Evolutionary conservation across 495 filamentous ascomycete species (phyloP), one percentile per base, ranked within the genome.

Genomic region (Penicillium mononematosum): DNA sequence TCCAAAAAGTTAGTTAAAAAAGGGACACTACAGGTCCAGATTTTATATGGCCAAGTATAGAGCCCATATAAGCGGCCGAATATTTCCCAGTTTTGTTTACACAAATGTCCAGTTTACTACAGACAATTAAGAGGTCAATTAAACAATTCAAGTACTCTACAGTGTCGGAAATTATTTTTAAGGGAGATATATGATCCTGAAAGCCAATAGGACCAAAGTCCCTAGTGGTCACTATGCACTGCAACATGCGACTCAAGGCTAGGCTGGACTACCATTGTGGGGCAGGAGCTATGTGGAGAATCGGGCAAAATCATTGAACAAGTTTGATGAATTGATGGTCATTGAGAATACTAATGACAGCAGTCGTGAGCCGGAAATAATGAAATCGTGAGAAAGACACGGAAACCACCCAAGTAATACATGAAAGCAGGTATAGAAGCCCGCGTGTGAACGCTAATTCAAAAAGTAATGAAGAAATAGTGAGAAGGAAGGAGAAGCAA

Each of bases 401-500:
- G 52, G 17, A 24, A 27, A 45, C 42, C 42, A 45, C 19, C 36
- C 16, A 34, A 20, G 24, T n/a, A 29, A n/a, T 42, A 48, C 53
- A 47, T 48, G 45, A 24, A 11, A 22, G 44, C 43, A 29, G 45
- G 34, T 27, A 42, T 45, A 14, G 34, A 49, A 56, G 34, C 34
- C 53, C 20, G 53, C 32, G 8, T 1, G 32, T 27, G n/a, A 41
- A 49, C 52, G 52, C 52, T 55, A 55, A 55, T 36, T 19, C 52
- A 43, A 31, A 32, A 36, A 32, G 14, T 20, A 44, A 36, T 8
- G 4, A 31, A 44, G 12, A 38, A 8, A 36, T 29, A n/a, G 19
- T 53, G 31, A 5, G 47, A 55, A 50, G 53, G 54, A 49, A 59
- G 53, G 54, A 49, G 57, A 34, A 54, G 14, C 27, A 31, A n/a